These are phyloP conservation scores for Penicillium sp. DNA, from an alignment of 2,329 filamentous ascomycete genomes.

Conservation along the genomic window DNA sequence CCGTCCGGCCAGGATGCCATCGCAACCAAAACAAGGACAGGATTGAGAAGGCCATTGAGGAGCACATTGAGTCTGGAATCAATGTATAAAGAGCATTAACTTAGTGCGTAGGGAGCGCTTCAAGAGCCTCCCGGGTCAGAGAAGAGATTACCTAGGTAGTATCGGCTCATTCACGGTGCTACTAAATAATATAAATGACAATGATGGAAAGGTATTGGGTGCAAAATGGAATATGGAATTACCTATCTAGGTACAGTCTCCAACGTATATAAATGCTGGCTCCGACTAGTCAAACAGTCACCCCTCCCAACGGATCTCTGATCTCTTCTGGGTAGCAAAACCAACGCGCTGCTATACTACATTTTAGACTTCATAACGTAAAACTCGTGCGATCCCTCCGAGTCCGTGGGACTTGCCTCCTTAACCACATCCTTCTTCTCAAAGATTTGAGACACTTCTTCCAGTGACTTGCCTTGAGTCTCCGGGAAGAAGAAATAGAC, in stretches of 20 bases:
- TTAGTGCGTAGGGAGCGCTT: too few relatives aligned
- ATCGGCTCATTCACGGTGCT: too few relatives aligned
- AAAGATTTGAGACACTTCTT: slow-evolving; percentile 16
- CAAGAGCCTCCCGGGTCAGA: too few relatives aligned
- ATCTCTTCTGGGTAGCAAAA: not conserved
- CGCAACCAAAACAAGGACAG: slow-evolving; percentile 13
- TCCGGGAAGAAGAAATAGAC: slow-evolving; percentile 39
- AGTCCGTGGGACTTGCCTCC: slow-evolving; percentile 1
- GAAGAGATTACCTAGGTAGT: too few relatives aligned
- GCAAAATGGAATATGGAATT: not conserved
- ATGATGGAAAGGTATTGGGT: not conserved
- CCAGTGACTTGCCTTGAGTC: slow-evolving; percentile 17
- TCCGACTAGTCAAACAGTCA: not conserved
- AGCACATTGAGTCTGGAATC: not conserved
- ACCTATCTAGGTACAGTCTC: not conserved
- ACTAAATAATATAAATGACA: too few relatives aligned
- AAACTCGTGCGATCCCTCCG: slow-evolving; percentile 12
- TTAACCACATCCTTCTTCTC: slow-evolving; percentile 7
- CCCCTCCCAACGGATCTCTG: too few relatives aligned
- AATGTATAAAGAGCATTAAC: not conserved
- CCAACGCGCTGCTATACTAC: not conserved
- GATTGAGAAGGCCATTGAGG: slow-evolving; percentile 11
- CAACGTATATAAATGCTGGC: not conserved
- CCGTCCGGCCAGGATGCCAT: slow-evolving; percentile 17
- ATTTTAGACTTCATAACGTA: slow-evolving; percentile 6